Evolutionary conservation across 352 stramenopile species (phyloP).

Genomic region (Globisporangium cystogenes): DNA sequence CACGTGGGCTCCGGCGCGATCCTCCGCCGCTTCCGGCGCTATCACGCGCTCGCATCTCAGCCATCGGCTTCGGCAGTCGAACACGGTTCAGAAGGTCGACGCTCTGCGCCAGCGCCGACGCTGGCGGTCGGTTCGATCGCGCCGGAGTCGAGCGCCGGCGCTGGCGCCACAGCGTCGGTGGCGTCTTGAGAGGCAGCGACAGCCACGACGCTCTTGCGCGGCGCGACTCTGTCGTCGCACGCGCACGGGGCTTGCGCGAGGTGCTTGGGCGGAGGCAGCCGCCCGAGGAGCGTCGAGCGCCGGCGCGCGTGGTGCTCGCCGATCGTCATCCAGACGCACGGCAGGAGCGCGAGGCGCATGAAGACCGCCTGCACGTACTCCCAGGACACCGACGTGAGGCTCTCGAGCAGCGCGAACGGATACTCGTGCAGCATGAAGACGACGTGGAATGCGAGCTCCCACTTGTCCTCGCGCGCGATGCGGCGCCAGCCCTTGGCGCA

Average conservation of each 20-base stretch:
- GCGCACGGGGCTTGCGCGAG: too few species aligned
- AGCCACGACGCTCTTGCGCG: too few species aligned
- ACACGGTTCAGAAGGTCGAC: neutral
- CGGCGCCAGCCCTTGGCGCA: conserved; percentile 7
- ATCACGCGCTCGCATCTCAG: neutral
- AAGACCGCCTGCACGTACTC: conserved; percentile 26
- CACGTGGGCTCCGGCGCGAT: neutral
- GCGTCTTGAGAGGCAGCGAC: too few species aligned
- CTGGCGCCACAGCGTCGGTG: too few species aligned
- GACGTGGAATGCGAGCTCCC: conserved; percentile 25
- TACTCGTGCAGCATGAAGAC: conserved; percentile 31
- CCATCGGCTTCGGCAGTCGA: neutral
- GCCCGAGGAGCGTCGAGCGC: neutral
- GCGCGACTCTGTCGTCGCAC: too few species aligned
- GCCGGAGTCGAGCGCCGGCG: too few species aligned
- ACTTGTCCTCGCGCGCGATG: conserved; percentile 18
- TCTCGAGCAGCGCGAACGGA: conserved; percentile 22
- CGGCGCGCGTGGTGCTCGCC: conserved; percentile 20
- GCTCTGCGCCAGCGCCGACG: neutral
- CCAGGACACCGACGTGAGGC: conserved; percentile 16
- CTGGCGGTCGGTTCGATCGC: neutral
- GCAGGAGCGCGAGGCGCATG: conserved; percentile 22
- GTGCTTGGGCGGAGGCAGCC: neutral
- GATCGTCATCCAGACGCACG: conserved; percentile 34
- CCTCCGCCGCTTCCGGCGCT: neutral